Conservation (phyloP, 1,284 basidiomycete genomes). For the Ceratobasidium sp. region DNA sequence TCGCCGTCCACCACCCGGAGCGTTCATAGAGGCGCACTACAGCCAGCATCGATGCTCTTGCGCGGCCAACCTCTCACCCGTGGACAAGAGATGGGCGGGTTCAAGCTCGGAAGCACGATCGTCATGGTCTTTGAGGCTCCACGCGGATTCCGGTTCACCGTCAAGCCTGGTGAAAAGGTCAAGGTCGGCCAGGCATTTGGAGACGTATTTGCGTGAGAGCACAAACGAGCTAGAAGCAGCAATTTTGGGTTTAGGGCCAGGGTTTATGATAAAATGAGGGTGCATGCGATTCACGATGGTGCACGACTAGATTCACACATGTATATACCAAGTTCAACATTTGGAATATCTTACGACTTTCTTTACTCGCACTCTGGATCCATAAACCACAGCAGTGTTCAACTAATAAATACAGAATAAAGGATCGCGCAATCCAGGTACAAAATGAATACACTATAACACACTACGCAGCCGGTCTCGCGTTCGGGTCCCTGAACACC, state of each 20-base stretch:
- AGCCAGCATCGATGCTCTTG: conserved; percentile 79
- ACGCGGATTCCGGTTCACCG: conserved; percentile 76
- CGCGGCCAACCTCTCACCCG: conserved; percentile 86
- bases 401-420: conserved; percentile 32
- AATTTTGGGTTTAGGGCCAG: not conserved
- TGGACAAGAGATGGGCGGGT: conserved; percentile 97
- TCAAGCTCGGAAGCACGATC: conserved; percentile 93
- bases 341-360: conserved; percentile 1
- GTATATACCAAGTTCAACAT: conserved; percentile 22
- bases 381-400: not conserved
- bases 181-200: conserved; percentile 79
- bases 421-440: not conserved
- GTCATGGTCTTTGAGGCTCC: conserved; percentile 98
- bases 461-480: conserved; percentile 59
- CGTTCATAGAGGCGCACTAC: conserved; percentile 93
- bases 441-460: not conserved
- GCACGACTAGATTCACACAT: conserved; percentile 11
- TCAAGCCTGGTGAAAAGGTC: conserved; percentile 85
- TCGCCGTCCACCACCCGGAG: conserved; percentile 79
- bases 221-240: not conserved
- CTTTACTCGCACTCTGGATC: not conserved
- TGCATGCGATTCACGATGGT: not conserved
- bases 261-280: not conserved
- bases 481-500: conserved; percentile 75
- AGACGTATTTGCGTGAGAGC: conserved; percentile 35